Percentiles rank a stretch among this genome's conserved stretches.
phyloP scores from a whole-genome alignment of 768 basidiomycete genomes.

The Pleurotus tuber-regium region DNA sequence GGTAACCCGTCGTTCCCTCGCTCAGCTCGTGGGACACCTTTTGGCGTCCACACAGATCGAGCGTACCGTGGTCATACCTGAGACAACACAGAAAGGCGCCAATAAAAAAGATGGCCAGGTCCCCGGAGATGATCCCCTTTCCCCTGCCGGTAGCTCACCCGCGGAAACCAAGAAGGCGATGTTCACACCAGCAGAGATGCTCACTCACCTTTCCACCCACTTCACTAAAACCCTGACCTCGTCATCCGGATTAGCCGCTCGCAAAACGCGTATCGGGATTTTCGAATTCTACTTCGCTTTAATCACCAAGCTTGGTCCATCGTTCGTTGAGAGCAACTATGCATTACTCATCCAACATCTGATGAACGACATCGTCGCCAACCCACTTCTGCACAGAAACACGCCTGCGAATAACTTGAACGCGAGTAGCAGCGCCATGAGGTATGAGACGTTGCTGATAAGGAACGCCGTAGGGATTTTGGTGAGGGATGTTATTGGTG shows the following conservation, averaged over 20 bases:
- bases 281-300: slow-evolving; percentile 87
- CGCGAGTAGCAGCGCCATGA: slow-evolving; percentile 43
- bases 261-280: slow-evolving; percentile 78
- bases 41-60: slow-evolving; percentile 82
- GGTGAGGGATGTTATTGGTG: slow-evolving; percentile 82
- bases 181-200: slow-evolving; percentile 75
- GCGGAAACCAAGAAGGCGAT: slow-evolving; percentile 66
- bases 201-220: slow-evolving; percentile 70
- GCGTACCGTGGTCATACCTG: slow-evolving; percentile 42
- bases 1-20: slow-evolving; percentile 73
- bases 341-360: slow-evolving; percentile 75
- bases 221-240: slow-evolving; percentile 74
- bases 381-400: slow-evolving; percentile 23
- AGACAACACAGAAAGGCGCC: slow-evolving; percentile 46
- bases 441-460: slow-evolving; percentile 74
- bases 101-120: slow-evolving; percentile 59
- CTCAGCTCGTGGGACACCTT: slow-evolving; percentile 79
- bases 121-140: slow-evolving; percentile 49
- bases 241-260: slow-evolving; percentile 16
- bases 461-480: slow-evolving; percentile 75
- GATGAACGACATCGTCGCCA: slow-evolving; percentile 71
- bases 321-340: slow-evolving; percentile 84
- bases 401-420: not conserved
- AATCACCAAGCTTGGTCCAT: slow-evolving; percentile 68
- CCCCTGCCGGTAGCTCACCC: slow-evolving; percentile 39